phyloP scores from a whole-genome alignment of 306 rosid species.

The Inga leiocalycina region DNA sequence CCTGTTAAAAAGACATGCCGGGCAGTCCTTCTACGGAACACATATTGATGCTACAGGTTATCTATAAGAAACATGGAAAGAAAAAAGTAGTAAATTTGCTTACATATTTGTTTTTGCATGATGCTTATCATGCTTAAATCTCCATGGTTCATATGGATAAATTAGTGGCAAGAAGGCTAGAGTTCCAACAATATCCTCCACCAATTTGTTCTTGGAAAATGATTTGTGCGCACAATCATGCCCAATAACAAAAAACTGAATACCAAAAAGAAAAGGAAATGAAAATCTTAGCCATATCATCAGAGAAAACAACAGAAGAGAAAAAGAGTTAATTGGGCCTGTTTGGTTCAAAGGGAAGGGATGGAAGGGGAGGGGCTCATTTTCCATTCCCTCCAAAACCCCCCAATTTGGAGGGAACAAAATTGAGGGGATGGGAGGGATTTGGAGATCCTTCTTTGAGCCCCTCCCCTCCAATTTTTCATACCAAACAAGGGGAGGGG shows the following conservation, averaged over 20 bases:
- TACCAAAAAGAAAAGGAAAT: conserved; percentile 39
- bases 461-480: too few relatives aligned
- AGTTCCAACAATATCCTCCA: conserved; percentile 95
- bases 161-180: conserved; percentile 89
- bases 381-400: too few relatives aligned
- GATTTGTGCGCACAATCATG: conserved; percentile 99
- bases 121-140: conserved; percentile 95
- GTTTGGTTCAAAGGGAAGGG: too few relatives aligned
- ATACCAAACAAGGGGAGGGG: too few relatives aligned
- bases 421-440: too few relatives aligned
- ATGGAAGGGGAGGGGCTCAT: too few relatives aligned
- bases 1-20: conserved; percentile 16
- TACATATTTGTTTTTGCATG: conserved; percentile 99
- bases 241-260: conserved; percentile 93
- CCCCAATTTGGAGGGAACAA: too few relatives aligned
- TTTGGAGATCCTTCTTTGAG: too few relatives aligned
- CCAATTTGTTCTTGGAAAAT: conserved; percentile 89
- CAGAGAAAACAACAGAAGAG: not conserved
- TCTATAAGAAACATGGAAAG: conserved; percentile 14
- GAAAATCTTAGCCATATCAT: conserved; percentile 4
- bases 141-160: conserved; percentile 98
- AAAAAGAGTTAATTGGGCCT: not conserved
- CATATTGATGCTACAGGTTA: conserved; percentile 19
- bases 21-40: not conserved
- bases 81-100: conserved; percentile 29